A percentile compares a stretch with the other conserved stretches of the same genome.
These are phyloP conservation scores for Aspergillus persii DNA, from an alignment of 2,329 filamentous ascomycete species.

Conservation along the genomic window DNA sequence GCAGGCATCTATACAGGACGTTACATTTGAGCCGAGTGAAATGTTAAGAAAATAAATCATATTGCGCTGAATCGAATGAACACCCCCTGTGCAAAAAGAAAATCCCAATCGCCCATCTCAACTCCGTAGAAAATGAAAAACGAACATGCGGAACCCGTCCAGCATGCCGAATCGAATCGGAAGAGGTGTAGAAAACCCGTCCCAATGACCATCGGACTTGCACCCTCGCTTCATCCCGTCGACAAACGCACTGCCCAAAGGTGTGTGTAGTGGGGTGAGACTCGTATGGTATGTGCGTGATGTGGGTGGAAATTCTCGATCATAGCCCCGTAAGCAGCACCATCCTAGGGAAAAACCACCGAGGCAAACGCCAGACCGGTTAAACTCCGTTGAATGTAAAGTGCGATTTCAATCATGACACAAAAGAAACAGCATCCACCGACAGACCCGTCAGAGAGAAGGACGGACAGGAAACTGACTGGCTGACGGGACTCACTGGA, in stretches of 20 bases:
- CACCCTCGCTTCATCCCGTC: background rate
- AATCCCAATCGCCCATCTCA: background rate
- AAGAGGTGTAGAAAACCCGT: too few relatives aligned
- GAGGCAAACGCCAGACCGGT: background rate
- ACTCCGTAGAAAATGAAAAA: background rate
- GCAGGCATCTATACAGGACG: too few relatives aligned
- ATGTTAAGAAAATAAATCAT: too few relatives aligned
- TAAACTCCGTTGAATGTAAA: background rate
- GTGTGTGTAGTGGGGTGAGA: too few relatives aligned
- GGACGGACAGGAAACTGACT: too few relatives aligned
- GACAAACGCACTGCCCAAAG: too few relatives aligned
- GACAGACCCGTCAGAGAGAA: background rate
- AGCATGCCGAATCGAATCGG: background rate
- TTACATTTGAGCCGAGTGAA: too few relatives aligned
- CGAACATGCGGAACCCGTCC: too few relatives aligned
- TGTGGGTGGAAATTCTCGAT: background rate
- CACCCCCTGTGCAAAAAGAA: too few relatives aligned
- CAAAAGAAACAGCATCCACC: background rate
- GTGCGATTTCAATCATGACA: background rate
- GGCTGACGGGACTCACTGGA: slow-evolving; percentile 27
- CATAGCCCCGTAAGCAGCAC: background rate
- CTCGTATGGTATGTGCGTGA: too few relatives aligned
- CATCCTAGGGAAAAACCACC: background rate
- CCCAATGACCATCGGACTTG: too few relatives aligned
- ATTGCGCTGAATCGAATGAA: too few relatives aligned